Percentiles rank a stretch among this genome's conserved stretches.
Evolutionary conservation across 2,329 filamentous ascomycete species (phyloP).

Genomic region (Colletotrichum phormii): DNA sequence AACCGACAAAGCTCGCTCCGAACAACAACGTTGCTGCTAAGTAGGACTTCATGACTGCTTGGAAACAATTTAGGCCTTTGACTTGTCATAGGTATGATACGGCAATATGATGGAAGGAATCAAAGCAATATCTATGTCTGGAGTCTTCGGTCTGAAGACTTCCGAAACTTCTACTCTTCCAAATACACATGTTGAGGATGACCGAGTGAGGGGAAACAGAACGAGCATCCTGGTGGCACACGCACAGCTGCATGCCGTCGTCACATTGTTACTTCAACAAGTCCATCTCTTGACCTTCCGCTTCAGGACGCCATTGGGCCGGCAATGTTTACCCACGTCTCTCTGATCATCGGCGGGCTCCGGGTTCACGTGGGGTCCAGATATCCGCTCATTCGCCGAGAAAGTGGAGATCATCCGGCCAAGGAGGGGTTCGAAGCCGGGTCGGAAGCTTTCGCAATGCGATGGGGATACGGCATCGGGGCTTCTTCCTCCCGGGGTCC

Average conservation of each 20-base stretch:
- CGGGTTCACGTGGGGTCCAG: slow-evolving; percentile 16
- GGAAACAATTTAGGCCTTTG: background rate
- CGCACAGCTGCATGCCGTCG: background rate
- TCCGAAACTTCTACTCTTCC: background rate
- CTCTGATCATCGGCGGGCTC: background rate
- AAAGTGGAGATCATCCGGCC: background rate
- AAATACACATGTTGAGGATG: too few species aligned
- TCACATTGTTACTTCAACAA: background rate
- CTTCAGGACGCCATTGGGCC: background rate
- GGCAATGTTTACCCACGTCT: background rate
- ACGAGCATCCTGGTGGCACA: background rate
- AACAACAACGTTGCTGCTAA: background rate
- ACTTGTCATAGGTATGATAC: background rate
- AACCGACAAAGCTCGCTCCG: background rate
- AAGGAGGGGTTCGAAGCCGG: too few species aligned
- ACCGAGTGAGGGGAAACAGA: background rate
- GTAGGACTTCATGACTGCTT: background rate
- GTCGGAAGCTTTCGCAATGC: too few species aligned
- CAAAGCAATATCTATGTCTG: background rate
- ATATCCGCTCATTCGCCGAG: background rate
- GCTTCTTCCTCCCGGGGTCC: background rate
- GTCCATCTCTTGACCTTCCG: background rate
- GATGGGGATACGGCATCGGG: background rate
- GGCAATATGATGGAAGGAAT: background rate
- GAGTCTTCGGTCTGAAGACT: background rate